Base-by-base conservation (phyloP, 1,139 yeast genomes). In the Debaryomyces subglobosus region DNA sequence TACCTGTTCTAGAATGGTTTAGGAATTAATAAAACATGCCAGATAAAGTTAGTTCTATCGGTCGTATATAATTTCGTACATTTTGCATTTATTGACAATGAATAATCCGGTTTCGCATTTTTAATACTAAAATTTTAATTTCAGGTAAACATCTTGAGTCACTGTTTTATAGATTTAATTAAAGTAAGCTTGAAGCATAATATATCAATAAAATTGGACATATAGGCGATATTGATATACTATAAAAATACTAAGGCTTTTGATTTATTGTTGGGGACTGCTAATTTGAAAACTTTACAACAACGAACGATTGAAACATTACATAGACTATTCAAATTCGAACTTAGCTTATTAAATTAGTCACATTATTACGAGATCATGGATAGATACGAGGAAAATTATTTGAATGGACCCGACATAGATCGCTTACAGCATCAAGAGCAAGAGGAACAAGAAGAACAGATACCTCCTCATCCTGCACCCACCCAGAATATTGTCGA, bases 401-500 rank as follows among this genome's bases (percentile, higher is more conserved):
- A 55, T 32, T 37, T 53, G 23, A 55, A 54, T 10, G 55, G 50
- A n/a, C 49, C 47, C 15, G 52, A 51, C 15, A 40, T 54, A 30
- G 45, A 25, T 13, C 39, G 46, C 13, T 45, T 50, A 33, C 52
- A 52, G 9, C 48, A 50, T 6, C 50, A 48, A 12, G 46, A 38
- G 25, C 46, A 45, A 34, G 43, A 39, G 7, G 47, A 45, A 25
- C 43, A 27, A 23, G 38, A 34, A 15, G 42, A 44, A 29, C 44
- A 45, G 20, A 16, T 49, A 21, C 47, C 15, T 44, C 48, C 15
- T 44, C 45, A 21, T 23, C 51, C 51, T 2, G 53, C 51, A 23
- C 53, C 58, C 15, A 59, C 59, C 32, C 66, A 62, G 39, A 42
- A 62, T 34, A 59, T 65, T 12, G 73, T 67, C 5, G 72, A 69